Evolutionary conservation across 192 early-diverging fungal species (phyloP).

Genomic region (Rhizophagus prolifer): DNA sequence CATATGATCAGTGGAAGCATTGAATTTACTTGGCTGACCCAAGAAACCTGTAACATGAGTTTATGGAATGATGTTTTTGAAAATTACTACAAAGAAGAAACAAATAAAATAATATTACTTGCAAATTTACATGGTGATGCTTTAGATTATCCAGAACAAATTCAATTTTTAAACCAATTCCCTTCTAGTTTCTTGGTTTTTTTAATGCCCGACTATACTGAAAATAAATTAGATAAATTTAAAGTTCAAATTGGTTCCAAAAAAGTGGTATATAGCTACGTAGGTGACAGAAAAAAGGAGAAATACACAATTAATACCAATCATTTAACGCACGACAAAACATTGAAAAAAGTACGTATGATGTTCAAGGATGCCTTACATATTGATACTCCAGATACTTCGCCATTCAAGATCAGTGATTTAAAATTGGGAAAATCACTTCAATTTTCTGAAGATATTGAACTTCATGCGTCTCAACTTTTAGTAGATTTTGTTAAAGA

Average conservation of each 20-base stretch:
- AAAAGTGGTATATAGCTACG: background rate
- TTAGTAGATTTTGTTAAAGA: conserved; percentile 23
- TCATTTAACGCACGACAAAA: conserved; percentile 18
- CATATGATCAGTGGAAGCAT: conserved; percentile 22
- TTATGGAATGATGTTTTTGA: conserved; percentile 28
- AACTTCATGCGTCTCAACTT: background rate
- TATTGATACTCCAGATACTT: background rate
- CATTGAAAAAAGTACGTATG: conserved; percentile 9
- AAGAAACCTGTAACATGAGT: conserved; percentile 24
- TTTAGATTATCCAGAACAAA: conserved; percentile 26
- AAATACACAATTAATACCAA: conserved; percentile 5
- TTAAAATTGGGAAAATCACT: background rate
- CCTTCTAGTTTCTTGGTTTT: conserved; percentile 25
- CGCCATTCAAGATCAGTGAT: background rate
- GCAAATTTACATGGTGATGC: conserved; percentile 34
- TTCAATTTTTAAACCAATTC: conserved; percentile 23
- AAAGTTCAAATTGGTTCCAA: background rate
- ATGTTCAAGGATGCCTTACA: conserved; percentile 27
- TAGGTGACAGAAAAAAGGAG: background rate
- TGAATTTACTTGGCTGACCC: conserved; percentile 24
- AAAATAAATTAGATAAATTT: background rate
- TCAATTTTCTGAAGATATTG: conserved; percentile 15
- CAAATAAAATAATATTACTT: conserved; percentile 17
- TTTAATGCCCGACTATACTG: conserved; percentile 19
- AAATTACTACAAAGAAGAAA: conserved; percentile 16